Conservation (phyloP, 345 rosid genomes). For the Excoecaria cochinchinensis region DNA sequence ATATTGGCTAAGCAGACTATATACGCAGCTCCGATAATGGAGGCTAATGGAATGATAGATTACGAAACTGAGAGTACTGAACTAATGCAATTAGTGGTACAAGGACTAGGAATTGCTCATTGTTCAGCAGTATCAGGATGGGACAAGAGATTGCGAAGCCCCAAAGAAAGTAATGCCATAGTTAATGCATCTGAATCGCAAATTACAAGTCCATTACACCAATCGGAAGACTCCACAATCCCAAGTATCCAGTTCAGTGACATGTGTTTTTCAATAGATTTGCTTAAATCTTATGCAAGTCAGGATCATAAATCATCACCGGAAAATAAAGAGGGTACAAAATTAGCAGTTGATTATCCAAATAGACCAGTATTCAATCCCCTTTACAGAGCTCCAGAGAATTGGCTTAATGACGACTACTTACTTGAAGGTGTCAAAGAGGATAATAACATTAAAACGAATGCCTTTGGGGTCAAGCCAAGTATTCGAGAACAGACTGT, state of each 20-base stretch:
- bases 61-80: constrained; percentile 27
- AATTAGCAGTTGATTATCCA: neutral
- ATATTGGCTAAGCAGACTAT: constrained; percentile 9
- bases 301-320: too few species aligned
- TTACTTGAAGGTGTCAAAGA: neutral
- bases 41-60: constrained; percentile 18
- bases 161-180: neutral
- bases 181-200: too few species aligned
- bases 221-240: neutral
- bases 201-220: neutral
- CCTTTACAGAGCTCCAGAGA: constrained; percentile 7
- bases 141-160: constrained; percentile 29
- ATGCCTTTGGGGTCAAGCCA: constrained; percentile 10
- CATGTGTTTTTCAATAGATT: too few species aligned
- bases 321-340: too few species aligned
- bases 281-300: too few species aligned
- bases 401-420: constrained; percentile 19
- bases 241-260: too few species aligned
- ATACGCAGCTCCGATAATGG: constrained; percentile 12
- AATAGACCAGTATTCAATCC: neutral
- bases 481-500: too few species aligned
- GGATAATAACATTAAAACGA: constrained; percentile 8
- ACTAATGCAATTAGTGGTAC: constrained; percentile 31
- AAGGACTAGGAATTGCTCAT: constrained; percentile 1
- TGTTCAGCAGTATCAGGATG: constrained; percentile 21